Base-by-base conservation (phyloP, 75 land plant genomes). In the Pseudotsuga menziesii region DNA sequence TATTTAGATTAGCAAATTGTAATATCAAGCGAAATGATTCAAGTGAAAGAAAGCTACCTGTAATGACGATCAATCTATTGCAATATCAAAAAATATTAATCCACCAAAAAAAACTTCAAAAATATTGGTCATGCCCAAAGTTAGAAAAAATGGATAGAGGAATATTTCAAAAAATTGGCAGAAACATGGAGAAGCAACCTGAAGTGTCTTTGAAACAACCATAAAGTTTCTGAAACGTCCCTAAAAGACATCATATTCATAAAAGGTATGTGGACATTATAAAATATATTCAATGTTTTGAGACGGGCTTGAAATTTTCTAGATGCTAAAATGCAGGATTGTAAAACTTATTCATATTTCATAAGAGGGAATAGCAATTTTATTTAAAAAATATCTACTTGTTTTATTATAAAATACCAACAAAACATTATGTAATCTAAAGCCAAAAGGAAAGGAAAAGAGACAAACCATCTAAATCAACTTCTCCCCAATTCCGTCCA, bases 401-500 rank as follows among this genome's bases (percentile, higher is more conserved):
- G 9, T 48, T 48, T 64, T 2, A 15, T 32, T 5, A 64, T 15
- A 5, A 64, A 20, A 6, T 29, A 4, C 39, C 16, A 6, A 32
- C 69, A 64, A 1, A 64, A 19, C 19, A 64, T 32, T 29, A 64
- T 61, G 17, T 32, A 32, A 29, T 36, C 20, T 19, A 32, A 35
- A 16, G 4, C 20, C 32, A 4, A 41, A 32, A 32, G 20, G 56
- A 13, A 29, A 54, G 63, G 32, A 75, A 73, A 7, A 44, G 56
- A 20, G 16, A 80, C 83, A 27, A 3, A 93, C 95, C 95, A 84
- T 88, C 80, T 48, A 93, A 70, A 80, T 93, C 91, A 76, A 87
- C 91, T 67, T 90, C 88, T 74, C 95, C 93, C 89, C 89, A 90
- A 61, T 93, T 93, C 54, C 84, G 85, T 1, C 95, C 95, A 79